A percentile compares a stretch with the other conserved stretches of the same genome.
phyloP scores from a whole-genome alignment of 768 basidiomycete species.

The Russula griseocarnosa region DNA sequence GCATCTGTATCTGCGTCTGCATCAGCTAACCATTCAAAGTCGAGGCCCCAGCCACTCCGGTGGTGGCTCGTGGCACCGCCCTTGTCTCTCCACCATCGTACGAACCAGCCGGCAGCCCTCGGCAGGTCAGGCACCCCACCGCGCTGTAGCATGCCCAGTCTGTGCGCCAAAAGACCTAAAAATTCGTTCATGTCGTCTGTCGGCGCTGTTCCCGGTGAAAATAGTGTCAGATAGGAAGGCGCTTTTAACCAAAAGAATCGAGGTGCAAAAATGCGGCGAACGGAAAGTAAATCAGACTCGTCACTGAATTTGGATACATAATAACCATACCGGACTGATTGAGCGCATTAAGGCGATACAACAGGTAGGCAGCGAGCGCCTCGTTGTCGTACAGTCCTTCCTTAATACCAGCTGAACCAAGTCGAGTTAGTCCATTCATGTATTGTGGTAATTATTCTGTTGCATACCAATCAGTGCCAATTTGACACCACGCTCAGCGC shows the following conservation, averaged over 20 bases:
- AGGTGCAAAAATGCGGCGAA: not conserved
- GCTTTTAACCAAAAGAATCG: constrained; percentile 39
- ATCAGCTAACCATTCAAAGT: constrained; percentile 61
- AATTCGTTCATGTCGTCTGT: constrained; percentile 62
- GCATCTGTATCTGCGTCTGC: constrained; percentile 28
- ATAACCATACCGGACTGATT: constrained; percentile 60
- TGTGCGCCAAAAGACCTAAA: constrained; percentile 59
- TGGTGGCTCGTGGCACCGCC: constrained; percentile 43
- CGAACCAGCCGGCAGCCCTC: constrained; percentile 75
- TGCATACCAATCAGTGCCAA: constrained; percentile 86
- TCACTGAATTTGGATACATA: not conserved
- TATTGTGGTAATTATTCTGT: not conserved
- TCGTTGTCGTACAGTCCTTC: constrained; percentile 87
- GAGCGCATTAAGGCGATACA: constrained; percentile 78
- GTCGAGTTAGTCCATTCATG: not conserved
- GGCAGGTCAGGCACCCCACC: constrained; percentile 69
- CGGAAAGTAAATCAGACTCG: not conserved
- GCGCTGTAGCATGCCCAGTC: constrained; percentile 78
- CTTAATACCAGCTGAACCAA: constrained; percentile 78
- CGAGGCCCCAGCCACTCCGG: constrained; percentile 79
- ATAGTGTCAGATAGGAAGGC: constrained; percentile 64
- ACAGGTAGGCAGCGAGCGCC: constrained; percentile 76
- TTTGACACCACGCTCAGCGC: constrained; percentile 89
- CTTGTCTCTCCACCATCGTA: constrained; percentile 83
- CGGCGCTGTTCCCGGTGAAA: constrained; percentile 52